Evolutionary conservation across 2,329 filamentous ascomycete species (phyloP), one percentile per base, ranked within the genome.

Genomic region (Penicillium sp.): DNA sequence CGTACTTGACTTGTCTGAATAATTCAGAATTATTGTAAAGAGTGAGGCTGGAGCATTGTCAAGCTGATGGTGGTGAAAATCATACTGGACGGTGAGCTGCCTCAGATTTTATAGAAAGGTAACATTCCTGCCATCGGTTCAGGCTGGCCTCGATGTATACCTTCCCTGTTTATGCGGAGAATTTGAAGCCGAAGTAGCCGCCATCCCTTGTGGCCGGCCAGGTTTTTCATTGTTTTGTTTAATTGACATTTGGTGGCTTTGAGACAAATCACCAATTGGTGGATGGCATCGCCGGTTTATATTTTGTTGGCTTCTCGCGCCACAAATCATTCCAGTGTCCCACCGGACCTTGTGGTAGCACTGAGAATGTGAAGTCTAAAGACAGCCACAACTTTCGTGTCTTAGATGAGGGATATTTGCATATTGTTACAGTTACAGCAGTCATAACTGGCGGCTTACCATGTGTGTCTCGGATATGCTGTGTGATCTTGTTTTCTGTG

Each of bases 391-490:
- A 23, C 10, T 11, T 14, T 13, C 7, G 2, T 42, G n/a, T 23
- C 19, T 13, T 3, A 42, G 3, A 21, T 10, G 19, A 23, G 39
- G 23, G 1, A 21, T 9, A 13, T 42, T 23, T 21, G 19, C 39
- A 42, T 14, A 42, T 19, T 14, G 19, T 23, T 23, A 42, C 16
- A 16, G 31, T 42, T 21, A 42, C 39, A 42, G 13, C 11, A 23
- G 6, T 2, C 23, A 23, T 3, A 11, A 19, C 16, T 39, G 35
- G n/a, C 4, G 9, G 3, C 4, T 19, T 9, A 19, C 35, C n/a
- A 19, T 19, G n/a, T 2, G 3, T 0, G 4, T 5, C 9, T 19
- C 69, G 68, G 68, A 56, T 26, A n/a, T 11, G 19, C 35, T 39
- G n/a, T n/a, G 35, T 39, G 35, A 37, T 8, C 6, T 9, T 14